A percentile compares a stretch with the other conserved stretches of the same genome.
Conservation (phyloP, 139 green algal species). For the Pycnococcus provasolii region DNA sequence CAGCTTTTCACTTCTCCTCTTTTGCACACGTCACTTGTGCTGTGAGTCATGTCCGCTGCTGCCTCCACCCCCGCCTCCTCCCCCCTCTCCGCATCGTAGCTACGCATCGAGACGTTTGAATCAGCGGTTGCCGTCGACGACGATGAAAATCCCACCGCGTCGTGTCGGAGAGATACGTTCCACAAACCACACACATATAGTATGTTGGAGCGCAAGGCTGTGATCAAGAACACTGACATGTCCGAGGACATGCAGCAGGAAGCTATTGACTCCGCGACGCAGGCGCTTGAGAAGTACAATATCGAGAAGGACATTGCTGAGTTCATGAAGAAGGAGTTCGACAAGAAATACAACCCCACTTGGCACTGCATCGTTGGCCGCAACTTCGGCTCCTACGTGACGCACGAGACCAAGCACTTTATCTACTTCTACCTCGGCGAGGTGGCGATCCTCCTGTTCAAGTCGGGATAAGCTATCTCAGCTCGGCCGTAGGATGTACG, state of each 20-base stretch:
- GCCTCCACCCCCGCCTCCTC: no score
- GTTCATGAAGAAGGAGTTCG: constrained; percentile 99
- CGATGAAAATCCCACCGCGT: no score
- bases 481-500: no score
- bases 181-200: neutral
- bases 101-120: no score
- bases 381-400: constrained; percentile 97
- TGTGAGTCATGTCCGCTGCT: no score
- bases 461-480: constrained; percentile 63
- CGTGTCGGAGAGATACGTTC: no score
- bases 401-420: constrained; percentile 96
- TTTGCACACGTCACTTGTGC: no score
- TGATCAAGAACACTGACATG: constrained; percentile 95
- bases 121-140: no score
- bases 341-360: constrained; percentile 91
- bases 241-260: constrained; percentile 89
- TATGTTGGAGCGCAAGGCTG: constrained; percentile 56
- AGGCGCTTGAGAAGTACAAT: constrained; percentile 92
- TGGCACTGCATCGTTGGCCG: constrained; percentile 97
- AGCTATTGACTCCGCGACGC: constrained; percentile 70
- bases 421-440: constrained; percentile 81
- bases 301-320: constrained; percentile 98
- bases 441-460: constrained; percentile 83
- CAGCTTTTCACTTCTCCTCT: no score
- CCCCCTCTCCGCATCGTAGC: no score